These are phyloP conservation scores for Gracilaria gracilis DNA, from an alignment of 23 red algal species.

Conservation along the genomic window DNA sequence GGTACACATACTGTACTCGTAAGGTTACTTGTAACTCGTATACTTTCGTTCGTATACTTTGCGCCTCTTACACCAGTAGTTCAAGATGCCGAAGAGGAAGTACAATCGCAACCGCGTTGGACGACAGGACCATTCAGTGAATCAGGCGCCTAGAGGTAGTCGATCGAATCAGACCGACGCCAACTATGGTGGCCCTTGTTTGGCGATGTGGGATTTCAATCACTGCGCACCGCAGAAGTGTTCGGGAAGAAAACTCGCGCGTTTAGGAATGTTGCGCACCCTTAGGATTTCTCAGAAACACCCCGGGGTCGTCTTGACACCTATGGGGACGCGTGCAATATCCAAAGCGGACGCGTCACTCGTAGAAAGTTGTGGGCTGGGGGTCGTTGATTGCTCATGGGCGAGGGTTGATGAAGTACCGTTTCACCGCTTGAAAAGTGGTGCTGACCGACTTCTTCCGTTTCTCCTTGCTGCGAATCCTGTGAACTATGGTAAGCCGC, in stretches of 20 bases:
- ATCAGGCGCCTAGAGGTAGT: background rate
- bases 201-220: constrained; percentile 93
- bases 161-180: too few species aligned
- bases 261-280: constrained; percentile 62
- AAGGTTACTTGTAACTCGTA: too few species aligned
- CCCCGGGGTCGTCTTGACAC: constrained; percentile 83
- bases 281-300: constrained; percentile 35
- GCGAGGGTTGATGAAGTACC: constrained; percentile 83
- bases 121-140: background rate
- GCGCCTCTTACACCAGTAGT: too few species aligned
- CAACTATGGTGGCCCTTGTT: constrained; percentile 29
- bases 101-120: background rate
- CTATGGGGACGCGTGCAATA: constrained; percentile 63
- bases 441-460: constrained; percentile 81
- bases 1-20: too few species aligned
- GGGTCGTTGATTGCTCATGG: constrained; percentile 98
- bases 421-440: constrained; percentile 67
- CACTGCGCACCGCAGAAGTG: constrained; percentile 95
- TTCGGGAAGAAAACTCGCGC: constrained; percentile 88
- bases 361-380: constrained; percentile 63
- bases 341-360: constrained; percentile 67
- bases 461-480: constrained; percentile 95
- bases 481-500: constrained; percentile 89
- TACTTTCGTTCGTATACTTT: too few species aligned
- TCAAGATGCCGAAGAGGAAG: constrained; percentile 17